Percentiles rank a stretch among this genome's conserved stretches.
Evolutionary conservation across 148 eudicot genomes (phyloP).

Genomic region (Rhododendron griersonianum): DNA sequence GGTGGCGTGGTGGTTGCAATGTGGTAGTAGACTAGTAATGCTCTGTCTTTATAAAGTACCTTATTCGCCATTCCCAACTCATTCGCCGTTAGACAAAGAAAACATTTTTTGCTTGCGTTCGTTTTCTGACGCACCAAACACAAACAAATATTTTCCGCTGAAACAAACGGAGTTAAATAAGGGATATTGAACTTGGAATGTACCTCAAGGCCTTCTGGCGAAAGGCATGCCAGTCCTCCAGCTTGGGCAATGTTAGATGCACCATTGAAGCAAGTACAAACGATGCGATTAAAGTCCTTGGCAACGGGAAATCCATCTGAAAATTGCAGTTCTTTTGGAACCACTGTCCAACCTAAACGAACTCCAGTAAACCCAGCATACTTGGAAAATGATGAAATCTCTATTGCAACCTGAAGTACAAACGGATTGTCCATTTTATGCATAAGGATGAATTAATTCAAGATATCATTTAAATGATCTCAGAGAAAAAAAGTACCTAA

Average conservation of each 20-base stretch:
- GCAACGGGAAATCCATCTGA: constrained; percentile 58
- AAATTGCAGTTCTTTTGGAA: constrained; percentile 65
- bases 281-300: constrained; percentile 42
- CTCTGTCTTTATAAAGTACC: background rate
- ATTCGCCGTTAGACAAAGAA: background rate
- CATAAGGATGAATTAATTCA: background rate
- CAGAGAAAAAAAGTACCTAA: background rate
- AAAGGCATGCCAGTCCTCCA: constrained; percentile 81
- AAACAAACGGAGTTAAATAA: background rate
- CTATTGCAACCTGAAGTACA: constrained; percentile 65
- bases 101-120: background rate
- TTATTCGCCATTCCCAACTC: background rate
- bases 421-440: background rate
- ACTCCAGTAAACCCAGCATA: constrained; percentile 89
- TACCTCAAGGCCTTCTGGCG: constrained; percentile 58
- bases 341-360: constrained; percentile 90
- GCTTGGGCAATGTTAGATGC: constrained; percentile 44
- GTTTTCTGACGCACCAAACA: background rate
- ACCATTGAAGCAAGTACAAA: constrained; percentile 52
- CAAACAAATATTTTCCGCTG: background rate
- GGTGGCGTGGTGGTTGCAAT: background rate
- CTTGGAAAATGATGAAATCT: constrained; percentile 87
- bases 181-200: background rate
- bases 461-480: background rate
- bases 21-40: no score